Conservation (phyloP, 192 early-diverging fungal genomes). For the Coemansia pectinata region DNA sequence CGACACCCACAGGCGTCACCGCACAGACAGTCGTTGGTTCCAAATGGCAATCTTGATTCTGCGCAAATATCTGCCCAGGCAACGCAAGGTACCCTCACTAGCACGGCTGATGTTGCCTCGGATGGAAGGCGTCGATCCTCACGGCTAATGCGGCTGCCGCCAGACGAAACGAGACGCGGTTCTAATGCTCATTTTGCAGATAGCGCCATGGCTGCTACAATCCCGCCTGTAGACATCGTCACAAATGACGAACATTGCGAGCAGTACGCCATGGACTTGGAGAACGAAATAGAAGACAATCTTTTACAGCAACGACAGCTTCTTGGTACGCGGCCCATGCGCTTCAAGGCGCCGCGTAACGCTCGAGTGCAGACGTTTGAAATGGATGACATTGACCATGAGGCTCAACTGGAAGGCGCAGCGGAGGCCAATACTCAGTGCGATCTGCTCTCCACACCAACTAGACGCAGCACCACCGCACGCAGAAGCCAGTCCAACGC, state of each 20-base stretch:
- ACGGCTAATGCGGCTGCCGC: background rate
- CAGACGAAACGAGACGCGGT: background rate
- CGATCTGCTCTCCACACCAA: conserved; percentile 3
- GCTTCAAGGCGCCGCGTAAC: conserved; percentile 47
- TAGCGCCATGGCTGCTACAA: background rate
- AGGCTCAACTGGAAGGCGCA: background rate
- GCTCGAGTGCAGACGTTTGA: conserved; percentile 46
- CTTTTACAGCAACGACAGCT: conserved; percentile 19
- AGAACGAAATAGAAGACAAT: conserved; percentile 5
- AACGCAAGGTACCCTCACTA: background rate
- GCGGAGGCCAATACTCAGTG: background rate
- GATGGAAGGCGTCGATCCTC: conserved; percentile 1
- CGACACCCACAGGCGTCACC: background rate
- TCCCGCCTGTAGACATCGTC: background rate
- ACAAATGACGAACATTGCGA: background rate
- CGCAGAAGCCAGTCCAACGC: background rate
- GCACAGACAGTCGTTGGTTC: background rate
- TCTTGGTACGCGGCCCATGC: conserved; percentile 34
- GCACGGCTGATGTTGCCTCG: background rate
- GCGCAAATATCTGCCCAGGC: background rate
- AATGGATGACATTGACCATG: conserved; percentile 29
- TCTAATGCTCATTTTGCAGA: background rate
- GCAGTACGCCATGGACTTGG: background rate
- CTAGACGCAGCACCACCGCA: background rate
- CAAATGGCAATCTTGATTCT: background rate